Evolutionary conservation across 805 yeast species (phyloP).

Genomic region (Myxozyma monticola): DNA sequence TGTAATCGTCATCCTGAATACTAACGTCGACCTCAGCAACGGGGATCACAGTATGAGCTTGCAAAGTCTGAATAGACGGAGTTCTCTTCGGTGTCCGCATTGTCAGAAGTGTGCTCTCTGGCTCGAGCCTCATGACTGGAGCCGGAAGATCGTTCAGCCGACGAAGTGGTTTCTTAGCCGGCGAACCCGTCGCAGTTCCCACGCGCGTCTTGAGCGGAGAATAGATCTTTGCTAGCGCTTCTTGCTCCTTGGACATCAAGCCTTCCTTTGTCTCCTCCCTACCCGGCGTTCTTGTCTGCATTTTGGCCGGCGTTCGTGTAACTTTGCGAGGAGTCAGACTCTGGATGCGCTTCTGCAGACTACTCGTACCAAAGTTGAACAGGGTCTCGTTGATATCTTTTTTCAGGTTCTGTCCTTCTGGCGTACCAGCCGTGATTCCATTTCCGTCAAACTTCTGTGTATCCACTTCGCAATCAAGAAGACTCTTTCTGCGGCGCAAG

Average conservation of each 20-base stretch:
- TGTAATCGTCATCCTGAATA: conserved; percentile 2
- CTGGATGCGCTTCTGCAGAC: conserved; percentile 26
- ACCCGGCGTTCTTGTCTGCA: conserved; percentile 6
- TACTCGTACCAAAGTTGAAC: conserved; percentile 13
- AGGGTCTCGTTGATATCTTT: conserved; percentile 22
- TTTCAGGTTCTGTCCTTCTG: conserved; percentile 24
- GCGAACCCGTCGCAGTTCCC: conserved; percentile 4
- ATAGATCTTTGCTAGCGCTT: conserved; percentile 19
- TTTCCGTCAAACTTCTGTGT: conserved; percentile 17
- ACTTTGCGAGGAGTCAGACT: conserved; percentile 26
- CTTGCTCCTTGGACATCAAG: conserved; percentile 21
- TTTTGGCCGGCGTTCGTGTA: conserved; percentile 18
- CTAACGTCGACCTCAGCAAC: background rate
- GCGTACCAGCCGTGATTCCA: conserved; percentile 21
- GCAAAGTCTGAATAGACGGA: no score
- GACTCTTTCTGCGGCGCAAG: conserved; percentile 13
- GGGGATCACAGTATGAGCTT: no score
- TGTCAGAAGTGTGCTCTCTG: background rate
- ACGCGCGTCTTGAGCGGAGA: conserved; percentile 24
- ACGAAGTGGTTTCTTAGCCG: conserved; percentile 1
- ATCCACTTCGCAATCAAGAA: conserved; percentile 10
- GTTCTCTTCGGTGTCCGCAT: background rate
- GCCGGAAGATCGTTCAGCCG: conserved; percentile 9
- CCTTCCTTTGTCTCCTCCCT: conserved; percentile 7
- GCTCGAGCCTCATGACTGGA: conserved; percentile 4